These are phyloP conservation scores for Sporothrix brunneoviolacea DNA, from an alignment of 2,329 filamentous ascomycete species.

Conservation along the genomic window DNA sequence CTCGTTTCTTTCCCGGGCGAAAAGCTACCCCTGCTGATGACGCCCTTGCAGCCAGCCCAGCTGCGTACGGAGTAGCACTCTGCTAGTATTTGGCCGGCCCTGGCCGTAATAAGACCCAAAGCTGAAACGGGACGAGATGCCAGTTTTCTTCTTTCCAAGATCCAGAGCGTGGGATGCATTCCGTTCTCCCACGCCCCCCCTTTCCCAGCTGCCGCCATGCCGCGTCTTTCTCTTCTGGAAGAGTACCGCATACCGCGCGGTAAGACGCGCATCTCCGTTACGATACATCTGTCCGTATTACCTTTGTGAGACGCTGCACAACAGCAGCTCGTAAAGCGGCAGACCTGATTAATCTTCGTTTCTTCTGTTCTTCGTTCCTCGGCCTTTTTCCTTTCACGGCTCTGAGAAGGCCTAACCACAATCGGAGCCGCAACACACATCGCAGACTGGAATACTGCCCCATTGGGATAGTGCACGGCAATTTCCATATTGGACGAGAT, in stretches of 20 bases:
- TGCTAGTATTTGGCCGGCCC: no score
- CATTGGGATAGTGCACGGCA: conserved; percentile 7
- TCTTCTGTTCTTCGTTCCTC: no score
- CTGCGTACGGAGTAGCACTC: no score
- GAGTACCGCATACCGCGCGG: no score
- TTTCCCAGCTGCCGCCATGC: neutral
- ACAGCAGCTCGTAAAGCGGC: no score
- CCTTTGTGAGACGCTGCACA: no score
- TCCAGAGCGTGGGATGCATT: conserved; percentile 4
- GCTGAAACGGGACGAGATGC: conserved; percentile 5
- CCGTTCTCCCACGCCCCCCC: neutral
- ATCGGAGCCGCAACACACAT: conserved; percentile 1
- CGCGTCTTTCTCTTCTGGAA: neutral
- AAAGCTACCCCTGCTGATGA: conserved; percentile 7
- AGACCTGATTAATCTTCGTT: no score
- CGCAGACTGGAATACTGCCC: conserved; percentile 1
- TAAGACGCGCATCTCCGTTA: no score
- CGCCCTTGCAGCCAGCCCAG: no score
- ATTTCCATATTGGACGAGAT: neutral
- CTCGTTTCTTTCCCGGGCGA: neutral
- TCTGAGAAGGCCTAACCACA: no score
- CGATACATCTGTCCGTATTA: no score
- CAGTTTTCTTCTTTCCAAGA: neutral
- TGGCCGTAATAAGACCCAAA: neutral
- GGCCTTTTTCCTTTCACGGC: no score